Conservation (phyloP, 129 eudicot species). For the Centaurea solstitialis region DNA sequence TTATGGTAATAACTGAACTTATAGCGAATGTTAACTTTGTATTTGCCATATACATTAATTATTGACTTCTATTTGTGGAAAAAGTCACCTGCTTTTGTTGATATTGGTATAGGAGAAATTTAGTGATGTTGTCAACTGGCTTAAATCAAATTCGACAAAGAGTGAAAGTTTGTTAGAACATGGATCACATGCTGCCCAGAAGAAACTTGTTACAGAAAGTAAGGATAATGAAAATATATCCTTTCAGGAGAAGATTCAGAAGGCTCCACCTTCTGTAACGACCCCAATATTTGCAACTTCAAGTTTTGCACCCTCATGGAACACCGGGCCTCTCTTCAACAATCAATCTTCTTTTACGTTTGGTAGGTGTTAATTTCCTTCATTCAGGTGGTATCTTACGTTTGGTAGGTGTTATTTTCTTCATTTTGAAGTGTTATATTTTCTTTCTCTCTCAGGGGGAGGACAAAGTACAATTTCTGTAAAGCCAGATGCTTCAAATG, state of each 20-base stretch:
- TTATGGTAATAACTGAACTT: conserved; percentile 54
- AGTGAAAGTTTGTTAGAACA: conserved; percentile 42
- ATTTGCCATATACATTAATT: background rate
- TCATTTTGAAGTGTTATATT: background rate
- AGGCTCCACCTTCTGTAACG: conserved; percentile 33
- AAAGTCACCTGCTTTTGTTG: background rate
- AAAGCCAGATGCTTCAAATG: conserved; percentile 51
- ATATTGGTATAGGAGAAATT: conserved; percentile 69
- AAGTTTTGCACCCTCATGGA: conserved; percentile 36
- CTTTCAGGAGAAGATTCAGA: conserved; percentile 33
- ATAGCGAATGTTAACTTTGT: background rate
- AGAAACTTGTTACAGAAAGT: conserved; percentile 43
- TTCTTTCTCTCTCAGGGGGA: conserved; percentile 41
- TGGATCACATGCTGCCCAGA: conserved; percentile 32
- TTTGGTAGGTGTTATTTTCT: conserved; percentile 59
- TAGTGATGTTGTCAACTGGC: conserved; percentile 91
- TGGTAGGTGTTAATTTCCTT: conserved; percentile 48
- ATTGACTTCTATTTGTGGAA: background rate
- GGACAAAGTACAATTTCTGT: conserved; percentile 51
- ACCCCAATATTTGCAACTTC: conserved; percentile 37
- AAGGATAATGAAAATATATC: conserved; percentile 37
- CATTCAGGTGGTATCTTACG: conserved; percentile 7
- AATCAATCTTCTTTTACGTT: conserved; percentile 56
- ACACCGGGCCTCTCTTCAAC: conserved; percentile 42
- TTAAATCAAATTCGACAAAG: conserved; percentile 68